These are phyloP conservation scores for Helianthus annuus DNA, from an alignment of 129 eudicot genomes.

Conservation along the genomic window DNA sequence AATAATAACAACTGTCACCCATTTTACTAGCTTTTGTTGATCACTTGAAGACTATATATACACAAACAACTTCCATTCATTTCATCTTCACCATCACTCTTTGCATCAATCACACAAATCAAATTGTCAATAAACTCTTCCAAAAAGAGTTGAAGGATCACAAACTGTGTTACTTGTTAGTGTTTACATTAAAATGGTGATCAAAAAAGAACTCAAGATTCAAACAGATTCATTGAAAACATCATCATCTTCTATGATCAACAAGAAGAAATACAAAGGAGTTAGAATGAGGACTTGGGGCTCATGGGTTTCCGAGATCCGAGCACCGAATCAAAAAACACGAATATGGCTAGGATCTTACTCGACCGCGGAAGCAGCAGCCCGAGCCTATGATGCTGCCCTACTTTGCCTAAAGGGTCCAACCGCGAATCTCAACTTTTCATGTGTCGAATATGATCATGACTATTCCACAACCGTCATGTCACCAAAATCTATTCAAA, in stretches of 20 bases:
- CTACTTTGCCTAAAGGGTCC: slow-evolving; percentile 82
- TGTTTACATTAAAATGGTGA: slow-evolving; percentile 22
- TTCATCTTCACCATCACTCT: slow-evolving; percentile 23
- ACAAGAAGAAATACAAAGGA: slow-evolving; percentile 80
- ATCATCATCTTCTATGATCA: slow-evolving; percentile 26
- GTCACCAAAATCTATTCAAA: slow-evolving; percentile 86
- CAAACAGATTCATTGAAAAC: slow-evolving; percentile 20
- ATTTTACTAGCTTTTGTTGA: slow-evolving; percentile 24
- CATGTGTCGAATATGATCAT: slow-evolving; percentile 30
- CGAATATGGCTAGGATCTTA: slow-evolving; percentile 95
- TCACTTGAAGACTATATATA: slow-evolving; percentile 42
- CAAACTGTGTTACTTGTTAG: background rate
- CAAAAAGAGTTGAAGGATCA: background rate
- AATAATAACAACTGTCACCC: slow-evolving; percentile 35
- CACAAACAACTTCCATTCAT: slow-evolving; percentile 22
- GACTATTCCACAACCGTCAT: slow-evolving; percentile 29
- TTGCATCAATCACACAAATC: background rate
- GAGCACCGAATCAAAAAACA: slow-evolving; percentile 95
- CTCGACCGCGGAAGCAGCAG: slow-evolving; percentile 92
- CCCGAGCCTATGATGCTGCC: slow-evolving; percentile 96
- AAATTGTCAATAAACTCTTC: background rate
- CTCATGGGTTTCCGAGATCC: slow-evolving; percentile 83
- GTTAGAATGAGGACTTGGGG: slow-evolving; percentile 99
- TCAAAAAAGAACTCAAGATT: slow-evolving; percentile 17
- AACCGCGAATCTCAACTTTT: slow-evolving; percentile 79